phyloP scores from a whole-genome alignment of 805 yeast species.

The Isabelozyma gotoi region DNA sequence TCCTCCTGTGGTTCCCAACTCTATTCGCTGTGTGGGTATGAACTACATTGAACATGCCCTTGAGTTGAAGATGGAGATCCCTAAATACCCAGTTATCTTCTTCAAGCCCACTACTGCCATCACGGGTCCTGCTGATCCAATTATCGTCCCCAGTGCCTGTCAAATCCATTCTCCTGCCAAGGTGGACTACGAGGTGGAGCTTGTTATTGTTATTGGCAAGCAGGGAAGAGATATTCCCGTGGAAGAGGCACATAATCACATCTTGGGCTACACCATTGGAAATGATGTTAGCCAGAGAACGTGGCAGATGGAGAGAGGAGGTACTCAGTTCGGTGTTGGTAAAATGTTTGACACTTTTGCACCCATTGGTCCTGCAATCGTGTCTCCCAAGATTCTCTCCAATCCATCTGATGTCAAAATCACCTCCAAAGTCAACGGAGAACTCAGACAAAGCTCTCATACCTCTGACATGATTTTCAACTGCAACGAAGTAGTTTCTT shows the following conservation, averaged over 20 bases:
- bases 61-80: slow-evolving; percentile 42
- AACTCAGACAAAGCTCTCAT: slow-evolving; percentile 42
- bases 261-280: slow-evolving; percentile 53
- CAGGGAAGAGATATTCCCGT: slow-evolving; percentile 42
- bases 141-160: slow-evolving; percentile 41
- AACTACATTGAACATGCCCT: slow-evolving; percentile 46
- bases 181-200: slow-evolving; percentile 55
- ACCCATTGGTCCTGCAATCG: slow-evolving; percentile 57
- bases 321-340: slow-evolving; percentile 50
- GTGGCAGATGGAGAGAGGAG: slow-evolving; percentile 57
- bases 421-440: slow-evolving; percentile 46
- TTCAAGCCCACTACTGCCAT: slow-evolving; percentile 50
- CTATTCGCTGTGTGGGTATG: slow-evolving; percentile 51
- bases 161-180: slow-evolving; percentile 36
- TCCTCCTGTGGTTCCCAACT: slow-evolving; percentile 27
- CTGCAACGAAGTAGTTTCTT: slow-evolving; percentile 42
- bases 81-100: slow-evolving; percentile 50
- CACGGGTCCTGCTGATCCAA: slow-evolving; percentile 40
- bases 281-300: slow-evolving; percentile 57
- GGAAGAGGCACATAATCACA: slow-evolving; percentile 44
- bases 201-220: slow-evolving; percentile 54
- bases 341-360: slow-evolving; percentile 59
- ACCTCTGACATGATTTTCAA: slow-evolving; percentile 52
- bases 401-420: slow-evolving; percentile 36
- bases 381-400: slow-evolving; percentile 29